Conservation (phyloP, 345 rosid species). For the Populus ilicifolia region DNA sequence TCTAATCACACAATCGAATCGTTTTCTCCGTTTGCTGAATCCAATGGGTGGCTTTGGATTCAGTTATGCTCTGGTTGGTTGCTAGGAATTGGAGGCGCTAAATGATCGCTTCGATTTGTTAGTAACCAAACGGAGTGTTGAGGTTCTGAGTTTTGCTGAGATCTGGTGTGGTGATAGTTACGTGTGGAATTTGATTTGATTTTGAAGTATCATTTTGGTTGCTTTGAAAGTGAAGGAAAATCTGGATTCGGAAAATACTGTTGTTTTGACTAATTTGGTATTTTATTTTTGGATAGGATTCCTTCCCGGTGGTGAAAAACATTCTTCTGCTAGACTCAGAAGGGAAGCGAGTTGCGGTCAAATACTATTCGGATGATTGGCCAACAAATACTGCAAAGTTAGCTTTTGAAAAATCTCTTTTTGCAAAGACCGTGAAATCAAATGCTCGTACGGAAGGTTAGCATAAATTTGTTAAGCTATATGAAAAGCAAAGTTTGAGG, state of each 20-base stretch:
- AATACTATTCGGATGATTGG: slow-evolving; percentile 89
- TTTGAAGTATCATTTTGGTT: background rate
- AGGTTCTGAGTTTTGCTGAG: background rate
- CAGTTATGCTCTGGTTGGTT: background rate
- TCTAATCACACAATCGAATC: background rate
- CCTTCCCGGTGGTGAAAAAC: slow-evolving; percentile 76
- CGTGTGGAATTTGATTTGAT: background rate
- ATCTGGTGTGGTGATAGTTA: background rate
- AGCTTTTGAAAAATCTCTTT: slow-evolving; percentile 68
- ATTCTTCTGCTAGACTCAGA: slow-evolving; percentile 89
- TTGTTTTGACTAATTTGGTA: background rate
- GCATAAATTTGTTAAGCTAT: background rate
- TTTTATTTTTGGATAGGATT: slow-evolving; percentile 41
- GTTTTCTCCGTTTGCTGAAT: background rate
- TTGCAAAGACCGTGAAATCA: slow-evolving; percentile 72
- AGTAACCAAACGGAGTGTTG: background rate
- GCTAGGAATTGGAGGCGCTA: background rate
- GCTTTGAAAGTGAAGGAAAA: background rate
- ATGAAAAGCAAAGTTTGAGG: background rate
- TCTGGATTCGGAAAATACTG: background rate
- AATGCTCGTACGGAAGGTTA: slow-evolving; percentile 87
- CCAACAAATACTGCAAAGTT: slow-evolving; percentile 66
- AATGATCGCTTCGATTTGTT: background rate
- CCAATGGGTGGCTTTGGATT: background rate
- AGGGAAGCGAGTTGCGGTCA: slow-evolving; percentile 89